Evolutionary conservation across 768 basidiomycete species (phyloP).

Genomic region (Aureoboletus auriporus): DNA sequence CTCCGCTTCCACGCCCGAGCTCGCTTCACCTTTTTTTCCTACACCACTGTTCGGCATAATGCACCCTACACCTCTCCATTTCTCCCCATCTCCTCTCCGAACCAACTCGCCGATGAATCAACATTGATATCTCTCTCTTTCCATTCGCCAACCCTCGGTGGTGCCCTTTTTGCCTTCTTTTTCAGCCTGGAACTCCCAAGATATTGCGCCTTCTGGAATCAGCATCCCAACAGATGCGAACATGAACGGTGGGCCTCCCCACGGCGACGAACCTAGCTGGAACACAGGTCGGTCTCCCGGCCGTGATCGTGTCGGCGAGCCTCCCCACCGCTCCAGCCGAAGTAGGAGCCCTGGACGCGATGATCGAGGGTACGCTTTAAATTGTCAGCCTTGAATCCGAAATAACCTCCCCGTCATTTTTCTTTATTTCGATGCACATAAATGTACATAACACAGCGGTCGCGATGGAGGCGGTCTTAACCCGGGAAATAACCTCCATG

Average conservation of each 20-base stretch:
- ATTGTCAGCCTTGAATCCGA: not conserved
- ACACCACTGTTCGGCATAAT: slow-evolving; percentile 8
- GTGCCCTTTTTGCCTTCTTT: slow-evolving; percentile 24
- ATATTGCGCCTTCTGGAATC: slow-evolving; percentile 71
- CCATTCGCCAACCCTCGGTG: slow-evolving; percentile 22
- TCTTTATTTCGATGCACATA: not conserved
- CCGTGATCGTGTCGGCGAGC: slow-evolving; percentile 39
- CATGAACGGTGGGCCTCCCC: slow-evolving; percentile 42
- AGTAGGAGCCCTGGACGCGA: slow-evolving; percentile 71
- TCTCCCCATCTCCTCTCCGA: slow-evolving; percentile 18
- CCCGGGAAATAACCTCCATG: slow-evolving; percentile 64
- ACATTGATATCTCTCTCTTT: slow-evolving; percentile 41
- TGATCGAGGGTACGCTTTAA: slow-evolving; percentile 51
- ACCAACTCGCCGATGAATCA: slow-evolving; percentile 32
- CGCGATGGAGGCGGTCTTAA: slow-evolving; percentile 40
- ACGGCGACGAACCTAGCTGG: slow-evolving; percentile 57
- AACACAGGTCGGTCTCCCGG: slow-evolving; percentile 42
- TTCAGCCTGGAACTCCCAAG: slow-evolving; percentile 83
- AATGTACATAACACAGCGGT: slow-evolving; percentile 3
- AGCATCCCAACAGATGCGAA: slow-evolving; percentile 61
- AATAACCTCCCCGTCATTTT: not conserved
- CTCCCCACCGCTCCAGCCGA: slow-evolving; percentile 66
- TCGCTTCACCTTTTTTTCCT: slow-evolving; percentile 8
- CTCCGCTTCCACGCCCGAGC: slow-evolving; percentile 9
- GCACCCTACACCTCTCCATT: slow-evolving; percentile 15